These are phyloP conservation scores for Trichosporon asahii DNA, from an alignment of 1,284 basidiomycete species.

Conservation along the genomic window DNA sequence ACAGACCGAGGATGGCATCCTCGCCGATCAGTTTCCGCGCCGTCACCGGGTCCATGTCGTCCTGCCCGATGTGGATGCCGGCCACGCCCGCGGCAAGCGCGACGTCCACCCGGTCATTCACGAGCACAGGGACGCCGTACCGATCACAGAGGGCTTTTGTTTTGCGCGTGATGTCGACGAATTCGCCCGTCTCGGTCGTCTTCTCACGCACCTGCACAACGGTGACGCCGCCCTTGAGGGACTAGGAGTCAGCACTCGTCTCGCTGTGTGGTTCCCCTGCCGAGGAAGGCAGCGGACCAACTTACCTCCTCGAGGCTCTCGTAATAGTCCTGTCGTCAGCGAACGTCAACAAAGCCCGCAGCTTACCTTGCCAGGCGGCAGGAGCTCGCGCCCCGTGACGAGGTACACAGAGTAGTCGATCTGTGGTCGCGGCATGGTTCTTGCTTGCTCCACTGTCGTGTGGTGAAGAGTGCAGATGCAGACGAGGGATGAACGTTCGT, in stretches of 20 bases:
- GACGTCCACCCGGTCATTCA: conserved; percentile 89
- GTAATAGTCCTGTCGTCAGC: conserved; percentile 62
- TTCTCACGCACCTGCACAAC: conserved; percentile 89
- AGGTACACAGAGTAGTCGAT: conserved; percentile 79
- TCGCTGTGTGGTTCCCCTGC: no score
- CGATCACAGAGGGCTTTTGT: conserved; percentile 73
- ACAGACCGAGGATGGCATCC: conserved; percentile 74
- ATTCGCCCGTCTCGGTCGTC: conserved; percentile 73
- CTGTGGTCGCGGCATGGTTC: conserved; percentile 33
- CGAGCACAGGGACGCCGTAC: conserved; percentile 78
- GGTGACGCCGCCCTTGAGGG: conserved; percentile 80
- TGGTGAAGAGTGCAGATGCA: not conserved
- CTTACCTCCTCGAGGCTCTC: conserved; percentile 72
- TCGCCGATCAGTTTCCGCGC: conserved; percentile 70
- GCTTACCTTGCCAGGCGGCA: conserved; percentile 71
- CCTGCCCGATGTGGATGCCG: conserved; percentile 88
- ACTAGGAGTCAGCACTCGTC: conserved; percentile 52
- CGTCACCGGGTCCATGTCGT: conserved; percentile 71
- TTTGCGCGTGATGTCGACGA: conserved; percentile 68
- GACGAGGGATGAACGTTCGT: not conserved
- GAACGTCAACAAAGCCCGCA: conserved; percentile 5
- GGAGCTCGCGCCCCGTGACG: conserved; percentile 75
- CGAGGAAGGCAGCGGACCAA: no score
- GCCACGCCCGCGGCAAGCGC: conserved; percentile 71
- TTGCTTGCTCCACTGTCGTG: not conserved